Base-by-base conservation (phyloP, 139 green algal genomes). In the Closterium sp. region DNA sequence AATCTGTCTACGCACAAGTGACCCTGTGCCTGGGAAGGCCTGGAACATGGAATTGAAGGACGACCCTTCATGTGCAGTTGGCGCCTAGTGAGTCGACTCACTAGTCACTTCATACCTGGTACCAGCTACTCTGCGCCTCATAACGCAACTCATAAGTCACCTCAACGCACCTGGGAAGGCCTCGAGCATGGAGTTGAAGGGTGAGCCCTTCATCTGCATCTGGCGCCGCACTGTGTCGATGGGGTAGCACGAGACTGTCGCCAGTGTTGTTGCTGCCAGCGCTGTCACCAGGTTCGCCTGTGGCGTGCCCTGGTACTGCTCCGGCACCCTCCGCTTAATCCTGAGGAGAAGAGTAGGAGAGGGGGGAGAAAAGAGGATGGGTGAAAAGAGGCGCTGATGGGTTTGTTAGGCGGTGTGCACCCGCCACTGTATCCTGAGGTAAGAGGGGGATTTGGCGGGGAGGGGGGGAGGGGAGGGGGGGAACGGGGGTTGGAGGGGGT, bases 161-260 rank as follows among this genome's bases (percentile, higher is more conserved):
- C 84, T 9, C n/a, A n/a, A 24, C 62, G 62, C 38, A 94, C 92
- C 62, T 91, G 70, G 50, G 89, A 92, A 31, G 31, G 85, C 89
- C 11, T 92, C 45, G 4, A 28, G 11, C 45, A 92, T 34, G 28
- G 73, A 70, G 3, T 92, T 22, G 45, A 70, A 92, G 4, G 89
- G 89, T 4, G 38, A 22, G 2, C 73, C 89, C 31, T 34, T 31
- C 89, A 92, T 92, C 31, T 92, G 89, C 70, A 92, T 92, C 31
- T 92, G 89, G 50, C 89, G 89, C 89, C 89, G 92, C 17, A 92
- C 86, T 9, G 89, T 92, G 89, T 92, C 89, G 10, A 92, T 31
- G 28, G 89, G 89, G 73, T 92, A 92, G 89, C 89, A 92, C 28
- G 28, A 31, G 9, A 91, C 79, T 0, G 89, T 92, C 10, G 89